Conservation (phyloP, 176 grass and related monocot genomes). For the Chloris gayana region DNA sequence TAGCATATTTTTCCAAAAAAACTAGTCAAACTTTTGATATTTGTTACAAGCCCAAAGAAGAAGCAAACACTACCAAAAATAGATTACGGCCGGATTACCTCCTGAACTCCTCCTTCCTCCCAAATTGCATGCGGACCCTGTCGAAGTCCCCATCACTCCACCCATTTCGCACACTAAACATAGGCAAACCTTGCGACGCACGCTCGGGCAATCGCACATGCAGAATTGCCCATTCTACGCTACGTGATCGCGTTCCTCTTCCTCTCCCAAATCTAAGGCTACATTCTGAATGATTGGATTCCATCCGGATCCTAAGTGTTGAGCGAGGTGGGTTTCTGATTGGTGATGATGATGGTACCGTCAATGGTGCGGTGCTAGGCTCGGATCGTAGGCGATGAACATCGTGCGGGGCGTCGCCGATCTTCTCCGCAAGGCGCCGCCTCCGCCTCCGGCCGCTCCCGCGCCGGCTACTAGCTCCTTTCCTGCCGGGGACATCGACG, state of each 20-base stretch:
- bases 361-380: constrained; percentile 28
- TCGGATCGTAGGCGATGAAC: constrained; percentile 59
- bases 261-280: not conserved
- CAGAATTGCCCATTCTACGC: not conserved
- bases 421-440: constrained; percentile 75
- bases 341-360: not conserved
- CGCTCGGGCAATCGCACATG: not conserved
- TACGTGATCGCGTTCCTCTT: constrained; percentile 1
- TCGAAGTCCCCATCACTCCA: not conserved
- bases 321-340: not conserved
- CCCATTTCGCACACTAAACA: constrained; percentile 47
- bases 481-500: constrained; percentile 17
- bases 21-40: not conserved
- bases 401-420: constrained; percentile 86
- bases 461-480: constrained; percentile 9
- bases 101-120: too few species aligned
- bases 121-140: not conserved
- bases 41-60: not conserved
- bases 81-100: constrained; percentile 21
- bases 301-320: not conserved
- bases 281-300: not conserved
- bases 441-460: constrained; percentile 20
- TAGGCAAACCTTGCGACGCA: constrained; percentile 29
- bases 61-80: not conserved
- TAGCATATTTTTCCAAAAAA: too few species aligned